These are phyloP conservation scores for Serendipita sp. DNA, from an alignment of 768 basidiomycete genomes.

Conservation along the genomic window DNA sequence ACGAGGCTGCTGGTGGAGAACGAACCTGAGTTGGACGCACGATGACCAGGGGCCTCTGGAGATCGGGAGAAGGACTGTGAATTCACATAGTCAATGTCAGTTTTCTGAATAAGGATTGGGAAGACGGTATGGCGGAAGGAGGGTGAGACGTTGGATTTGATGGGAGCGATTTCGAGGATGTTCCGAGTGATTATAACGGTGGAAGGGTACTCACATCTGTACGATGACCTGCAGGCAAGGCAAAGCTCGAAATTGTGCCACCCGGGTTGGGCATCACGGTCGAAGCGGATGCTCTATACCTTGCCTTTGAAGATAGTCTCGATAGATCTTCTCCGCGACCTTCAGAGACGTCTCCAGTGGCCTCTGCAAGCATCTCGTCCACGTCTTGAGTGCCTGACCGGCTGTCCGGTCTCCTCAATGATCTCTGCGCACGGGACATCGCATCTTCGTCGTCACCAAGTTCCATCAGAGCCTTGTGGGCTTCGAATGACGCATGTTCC, in stretches of 20 bases:
- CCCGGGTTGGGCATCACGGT: neutral
- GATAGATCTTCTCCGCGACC: neutral
- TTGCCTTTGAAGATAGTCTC: neutral
- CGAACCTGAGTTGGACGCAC: neutral
- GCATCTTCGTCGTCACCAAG: neutral
- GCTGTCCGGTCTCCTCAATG: neutral
- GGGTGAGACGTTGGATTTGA: neutral
- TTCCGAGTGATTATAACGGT: no score
- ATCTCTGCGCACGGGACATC: neutral
- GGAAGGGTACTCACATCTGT: neutral
- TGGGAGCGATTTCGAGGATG: neutral
- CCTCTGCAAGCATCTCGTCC: neutral
- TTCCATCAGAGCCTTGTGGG: neutral
- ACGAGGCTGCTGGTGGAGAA: neutral
- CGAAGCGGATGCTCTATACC: neutral
- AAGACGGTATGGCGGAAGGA: neutral
- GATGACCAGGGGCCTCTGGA: neutral
- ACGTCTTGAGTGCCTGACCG: neutral
- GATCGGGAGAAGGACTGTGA: neutral
- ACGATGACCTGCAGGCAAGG: neutral
- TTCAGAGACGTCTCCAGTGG: neutral
- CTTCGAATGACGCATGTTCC: neutral
- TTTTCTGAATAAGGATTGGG: neutral
- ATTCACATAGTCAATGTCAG: neutral
- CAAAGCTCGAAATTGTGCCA: neutral